Conservation (phyloP, 106 monocot species). For the Allium sativum region DNA sequence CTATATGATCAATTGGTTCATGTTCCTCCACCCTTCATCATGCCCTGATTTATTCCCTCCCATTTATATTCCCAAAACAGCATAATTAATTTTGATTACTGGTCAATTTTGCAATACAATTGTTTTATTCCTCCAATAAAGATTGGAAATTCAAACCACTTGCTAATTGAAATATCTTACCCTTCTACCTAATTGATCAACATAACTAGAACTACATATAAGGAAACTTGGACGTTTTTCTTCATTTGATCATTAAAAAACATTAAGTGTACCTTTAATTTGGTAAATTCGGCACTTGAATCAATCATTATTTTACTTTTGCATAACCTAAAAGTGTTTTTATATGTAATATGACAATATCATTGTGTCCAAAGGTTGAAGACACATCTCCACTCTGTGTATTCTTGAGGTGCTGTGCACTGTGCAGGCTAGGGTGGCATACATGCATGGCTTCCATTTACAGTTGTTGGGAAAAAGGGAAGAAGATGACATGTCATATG, state of each 20-base stretch:
- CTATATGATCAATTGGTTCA: neutral
- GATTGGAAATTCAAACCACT: no score
- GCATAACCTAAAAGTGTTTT: neutral
- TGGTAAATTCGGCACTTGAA: neutral
- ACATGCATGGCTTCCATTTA: conserved; percentile 3
- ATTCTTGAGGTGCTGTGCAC: neutral
- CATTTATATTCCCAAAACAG: neutral
- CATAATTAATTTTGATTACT: neutral
- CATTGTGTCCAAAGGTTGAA: neutral
- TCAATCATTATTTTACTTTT: neutral
- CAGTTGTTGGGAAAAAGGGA: neutral
- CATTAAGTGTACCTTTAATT: no score
- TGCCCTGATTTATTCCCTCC: neutral
- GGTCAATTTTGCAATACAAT: no score
- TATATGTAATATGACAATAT: neutral
- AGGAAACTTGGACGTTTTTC: no score
- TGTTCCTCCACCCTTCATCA: neutral
- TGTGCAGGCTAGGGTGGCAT: conserved; percentile 1
- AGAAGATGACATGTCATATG: neutral
- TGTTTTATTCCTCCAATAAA: no score
- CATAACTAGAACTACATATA: no score
- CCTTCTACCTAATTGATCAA: no score
- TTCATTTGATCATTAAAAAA: no score
- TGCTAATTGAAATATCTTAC: no score
- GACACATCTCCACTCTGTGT: neutral